These are phyloP conservation scores for Saccharomyces hybrid DNA, from an alignment of 1,139 yeast genomes.

Conservation along the genomic window DNA sequence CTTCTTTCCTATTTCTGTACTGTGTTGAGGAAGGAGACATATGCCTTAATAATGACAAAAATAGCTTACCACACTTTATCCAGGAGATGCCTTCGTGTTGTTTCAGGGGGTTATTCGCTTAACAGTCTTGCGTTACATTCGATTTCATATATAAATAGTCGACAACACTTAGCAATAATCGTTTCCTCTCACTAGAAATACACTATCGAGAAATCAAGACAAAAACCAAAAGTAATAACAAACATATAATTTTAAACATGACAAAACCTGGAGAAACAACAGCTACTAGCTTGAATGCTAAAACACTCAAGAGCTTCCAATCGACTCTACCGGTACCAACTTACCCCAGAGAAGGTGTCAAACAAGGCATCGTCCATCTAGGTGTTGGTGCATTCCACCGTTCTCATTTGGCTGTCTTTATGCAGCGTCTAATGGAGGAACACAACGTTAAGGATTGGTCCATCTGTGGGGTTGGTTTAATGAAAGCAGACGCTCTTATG, in stretches of 20 bases:
- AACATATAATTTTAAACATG: neutral
- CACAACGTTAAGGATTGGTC: conserved; percentile 7
- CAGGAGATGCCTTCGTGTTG: too few relatives aligned
- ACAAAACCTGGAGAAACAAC: neutral
- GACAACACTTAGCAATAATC: too few relatives aligned
- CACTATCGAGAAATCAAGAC: too few relatives aligned
- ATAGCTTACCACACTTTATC: too few relatives aligned
- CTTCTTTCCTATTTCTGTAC: too few relatives aligned
- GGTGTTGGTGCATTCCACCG: conserved; percentile 8
- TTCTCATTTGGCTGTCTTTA: conserved; percentile 8
- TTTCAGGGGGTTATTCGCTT: too few relatives aligned
- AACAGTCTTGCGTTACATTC: too few relatives aligned
- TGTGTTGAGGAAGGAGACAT: too few relatives aligned
- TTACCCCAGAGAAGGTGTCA: conserved; percentile 7
- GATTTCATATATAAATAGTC: too few relatives aligned
- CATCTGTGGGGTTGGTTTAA: conserved; percentile 7
- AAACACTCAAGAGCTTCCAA: neutral
- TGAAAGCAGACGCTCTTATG: conserved; percentile 6
- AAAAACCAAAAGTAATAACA: too few relatives aligned
- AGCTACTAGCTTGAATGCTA: neutral
- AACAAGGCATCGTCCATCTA: conserved; percentile 7
- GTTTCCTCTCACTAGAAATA: too few relatives aligned
- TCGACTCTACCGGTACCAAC: conserved; percentile 4
- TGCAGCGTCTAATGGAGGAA: conserved; percentile 10
- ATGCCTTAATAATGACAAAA: too few relatives aligned